These are phyloP conservation scores for Beta lomatogona DNA, from an alignment of 179 eudicot species.

Conservation along the genomic window DNA sequence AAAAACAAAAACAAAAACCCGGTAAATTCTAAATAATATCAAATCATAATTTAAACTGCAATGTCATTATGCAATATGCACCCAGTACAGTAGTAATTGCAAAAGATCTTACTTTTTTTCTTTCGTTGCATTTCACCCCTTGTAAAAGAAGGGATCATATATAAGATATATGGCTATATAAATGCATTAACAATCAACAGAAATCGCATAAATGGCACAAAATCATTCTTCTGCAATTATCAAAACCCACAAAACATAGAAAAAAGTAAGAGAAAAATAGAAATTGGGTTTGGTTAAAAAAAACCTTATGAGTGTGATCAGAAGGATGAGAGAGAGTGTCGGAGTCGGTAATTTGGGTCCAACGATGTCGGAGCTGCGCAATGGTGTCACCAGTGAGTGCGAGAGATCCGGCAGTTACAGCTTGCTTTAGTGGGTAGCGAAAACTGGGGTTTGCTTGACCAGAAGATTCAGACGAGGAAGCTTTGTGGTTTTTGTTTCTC, in stretches of 20 bases:
- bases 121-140: neutral
- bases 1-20: neutral
- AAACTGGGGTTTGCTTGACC: slow-evolving; percentile 34
- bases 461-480: slow-evolving; percentile 36
- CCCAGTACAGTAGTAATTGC: neutral
- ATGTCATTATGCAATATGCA: neutral
- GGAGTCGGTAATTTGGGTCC: slow-evolving; percentile 33
- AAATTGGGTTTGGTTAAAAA: no score
- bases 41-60: neutral
- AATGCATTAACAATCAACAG: no score
- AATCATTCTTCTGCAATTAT: neutral
- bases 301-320: slow-evolving; percentile 42
- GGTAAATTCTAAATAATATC: neutral
- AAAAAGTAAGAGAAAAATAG: neutral
- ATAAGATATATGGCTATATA: no score
- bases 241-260: neutral
- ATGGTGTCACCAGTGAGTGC: slow-evolving; percentile 85
- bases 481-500: slow-evolving; percentile 21
- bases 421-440: slow-evolving; percentile 69
- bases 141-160: no score
- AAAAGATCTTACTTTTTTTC: neutral
- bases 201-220: neutral
- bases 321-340: neutral
- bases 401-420: slow-evolving; percentile 69
- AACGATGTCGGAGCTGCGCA: slow-evolving; percentile 63